phyloP scores from a whole-genome alignment of 495 filamentous ascomycete genomes.

The Penicillium paradoxum region DNA sequence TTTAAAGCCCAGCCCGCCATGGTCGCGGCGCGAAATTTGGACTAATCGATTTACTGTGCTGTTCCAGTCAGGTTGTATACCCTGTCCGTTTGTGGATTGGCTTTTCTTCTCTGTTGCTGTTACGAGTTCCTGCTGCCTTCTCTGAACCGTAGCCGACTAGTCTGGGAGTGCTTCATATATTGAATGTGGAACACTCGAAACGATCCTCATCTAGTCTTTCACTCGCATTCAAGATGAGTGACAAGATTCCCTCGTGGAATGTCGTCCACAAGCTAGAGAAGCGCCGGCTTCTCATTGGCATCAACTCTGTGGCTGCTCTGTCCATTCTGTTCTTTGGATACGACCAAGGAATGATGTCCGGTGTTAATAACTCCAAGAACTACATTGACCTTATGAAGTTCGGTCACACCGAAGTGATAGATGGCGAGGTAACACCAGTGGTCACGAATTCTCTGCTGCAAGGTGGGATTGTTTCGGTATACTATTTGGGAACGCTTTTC shows the following conservation, averaged over 20 bases:
- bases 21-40: neutral
- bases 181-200: too few species aligned
- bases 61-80: too few species aligned
- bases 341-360: conserved; percentile 71
- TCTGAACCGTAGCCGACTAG: too few species aligned
- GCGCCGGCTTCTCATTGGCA: conserved; percentile 55
- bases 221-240: conserved; percentile 35
- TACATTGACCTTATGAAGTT: conserved; percentile 65
- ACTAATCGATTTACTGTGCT: too few species aligned
- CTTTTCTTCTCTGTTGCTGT: too few species aligned
- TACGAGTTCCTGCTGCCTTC: too few species aligned
- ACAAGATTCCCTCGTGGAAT: conserved; percentile 50
- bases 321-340: conserved; percentile 61
- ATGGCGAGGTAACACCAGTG: conserved; percentile 43
- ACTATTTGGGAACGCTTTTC: conserved; percentile 63
- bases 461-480: conserved; percentile 65
- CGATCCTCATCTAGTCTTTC: too few species aligned
- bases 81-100: too few species aligned
- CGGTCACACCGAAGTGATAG: conserved; percentile 50
- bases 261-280: conserved; percentile 60
- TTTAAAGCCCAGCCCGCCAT: conserved; percentile 5
- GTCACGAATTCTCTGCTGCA: conserved; percentile 59
- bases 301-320: conserved; percentile 60
- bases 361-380: conserved; percentile 62
- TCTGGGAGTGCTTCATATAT: too few species aligned